phyloP scores from a whole-genome alignment of 345 rosid genomes.

The Eucalyptus viminalis region DNA sequence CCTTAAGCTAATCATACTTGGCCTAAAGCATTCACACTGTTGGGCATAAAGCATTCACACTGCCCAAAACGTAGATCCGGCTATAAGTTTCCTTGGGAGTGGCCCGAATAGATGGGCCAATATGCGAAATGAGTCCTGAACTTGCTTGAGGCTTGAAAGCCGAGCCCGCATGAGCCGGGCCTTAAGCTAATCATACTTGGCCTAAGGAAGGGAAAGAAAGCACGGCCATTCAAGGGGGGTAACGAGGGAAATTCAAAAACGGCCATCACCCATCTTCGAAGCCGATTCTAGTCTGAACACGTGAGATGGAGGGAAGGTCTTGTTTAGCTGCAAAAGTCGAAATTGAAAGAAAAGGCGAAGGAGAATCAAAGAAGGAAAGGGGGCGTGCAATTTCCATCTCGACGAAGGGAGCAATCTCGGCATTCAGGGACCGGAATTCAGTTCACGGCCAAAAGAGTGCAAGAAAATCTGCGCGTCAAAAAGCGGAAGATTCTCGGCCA shows the following conservation, averaged over 20 bases:
- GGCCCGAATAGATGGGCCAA: neutral
- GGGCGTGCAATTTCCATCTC: neutral
- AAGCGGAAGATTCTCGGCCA: neutral
- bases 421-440: neutral
- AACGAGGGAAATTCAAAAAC: too few species aligned
- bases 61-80: accelerated
- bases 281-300: neutral
- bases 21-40: accelerated
- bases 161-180: accelerated
- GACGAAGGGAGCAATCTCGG: neutral
- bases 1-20: neutral
- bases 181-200: neutral
- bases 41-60: neutral
- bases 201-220: neutral
- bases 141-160: neutral
- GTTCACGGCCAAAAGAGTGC: neutral
- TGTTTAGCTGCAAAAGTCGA: neutral
- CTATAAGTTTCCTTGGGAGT: neutral
- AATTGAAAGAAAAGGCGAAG: neutral
- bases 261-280: neutral
- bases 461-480: neutral
- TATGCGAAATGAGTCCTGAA: neutral
- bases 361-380: neutral
- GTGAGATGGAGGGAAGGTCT: neutral
- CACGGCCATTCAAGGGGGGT: neutral